Percentiles rank a stretch among this genome's conserved stretches.
Conservation (phyloP, 1,284 basidiomycete species). For the Trichosporon coremiiforme region DNA sequence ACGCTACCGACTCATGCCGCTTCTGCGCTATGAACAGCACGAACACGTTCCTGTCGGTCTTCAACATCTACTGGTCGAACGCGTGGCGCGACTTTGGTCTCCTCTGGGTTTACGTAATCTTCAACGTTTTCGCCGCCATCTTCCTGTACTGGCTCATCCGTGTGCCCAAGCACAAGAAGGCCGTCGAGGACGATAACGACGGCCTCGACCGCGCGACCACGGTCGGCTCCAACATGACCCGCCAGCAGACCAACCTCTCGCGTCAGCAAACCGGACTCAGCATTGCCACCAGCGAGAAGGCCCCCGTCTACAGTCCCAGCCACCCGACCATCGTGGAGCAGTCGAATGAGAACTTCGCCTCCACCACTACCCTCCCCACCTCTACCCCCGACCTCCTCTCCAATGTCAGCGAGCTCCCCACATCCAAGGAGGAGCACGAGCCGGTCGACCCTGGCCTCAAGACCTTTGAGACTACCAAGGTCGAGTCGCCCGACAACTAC, state of each 20-base stretch:
- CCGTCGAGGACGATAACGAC: conserved; percentile 22
- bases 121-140: conserved; percentile 60
- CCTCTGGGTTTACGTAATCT: conserved; percentile 65
- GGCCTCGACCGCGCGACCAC: conserved; percentile 27
- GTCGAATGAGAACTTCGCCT: conserved; percentile 13
- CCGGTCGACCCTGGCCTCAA: conserved; percentile 2
- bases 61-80: conserved; percentile 64
- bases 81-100: conserved; percentile 68
- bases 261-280: conserved; percentile 18
- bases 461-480: conserved; percentile 4
- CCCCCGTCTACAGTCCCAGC: neutral
- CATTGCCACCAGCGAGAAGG: neutral
- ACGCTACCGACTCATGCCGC: conserved; percentile 47
- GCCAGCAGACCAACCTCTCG: conserved; percentile 21
- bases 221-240: conserved; percentile 19
- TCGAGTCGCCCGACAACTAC: conserved; percentile 7
- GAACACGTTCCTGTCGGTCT: conserved; percentile 63
- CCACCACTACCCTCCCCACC: conserved; percentile 10
- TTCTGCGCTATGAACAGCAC: conserved; percentile 60
- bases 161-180: conserved; percentile 38
- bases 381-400: conserved; percentile 6
- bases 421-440: conserved; percentile 10
- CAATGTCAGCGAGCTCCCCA: conserved; percentile 2
- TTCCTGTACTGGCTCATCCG: conserved; percentile 52
- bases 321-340: conserved; percentile 5